Evolutionary conservation across 805 yeast species (phyloP).

Genomic region (Barnettozyma botsteinii): DNA sequence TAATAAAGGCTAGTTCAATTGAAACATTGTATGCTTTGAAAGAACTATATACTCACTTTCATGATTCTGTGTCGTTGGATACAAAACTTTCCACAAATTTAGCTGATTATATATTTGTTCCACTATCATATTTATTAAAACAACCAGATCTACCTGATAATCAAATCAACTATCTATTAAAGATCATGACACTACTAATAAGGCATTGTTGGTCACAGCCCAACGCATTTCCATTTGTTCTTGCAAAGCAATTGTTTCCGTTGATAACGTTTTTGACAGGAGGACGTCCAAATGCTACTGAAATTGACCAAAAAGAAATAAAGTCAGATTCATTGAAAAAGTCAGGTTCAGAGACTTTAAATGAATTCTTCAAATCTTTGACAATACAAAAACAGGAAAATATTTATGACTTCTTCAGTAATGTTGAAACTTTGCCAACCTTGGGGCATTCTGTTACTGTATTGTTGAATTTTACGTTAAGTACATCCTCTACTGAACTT

Average conservation of each 20-base stretch:
- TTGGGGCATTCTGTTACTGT: slow-evolving; percentile 44
- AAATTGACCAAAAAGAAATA: slow-evolving; percentile 15
- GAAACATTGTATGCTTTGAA: slow-evolving; percentile 29
- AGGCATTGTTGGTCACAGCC: slow-evolving; percentile 40
- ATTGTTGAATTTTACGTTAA: slow-evolving; percentile 31
- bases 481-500: slow-evolving; percentile 24
- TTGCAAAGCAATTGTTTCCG: slow-evolving; percentile 43
- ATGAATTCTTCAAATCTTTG: slow-evolving; percentile 28
- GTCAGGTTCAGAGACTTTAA: slow-evolving; percentile 32
- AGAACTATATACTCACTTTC: slow-evolving; percentile 26
- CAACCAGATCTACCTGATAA: slow-evolving; percentile 41
- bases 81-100: slow-evolving; percentile 32
- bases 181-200: slow-evolving; percentile 40
- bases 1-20: slow-evolving; percentile 29
- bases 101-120: slow-evolving; percentile 60
- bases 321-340: slow-evolving; percentile 33
- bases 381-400: slow-evolving; percentile 17
- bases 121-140: slow-evolving; percentile 48
- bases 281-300: slow-evolving; percentile 35
- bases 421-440: slow-evolving; percentile 34
- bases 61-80: slow-evolving; percentile 13
- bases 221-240: slow-evolving; percentile 30
- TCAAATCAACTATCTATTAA: slow-evolving; percentile 40
- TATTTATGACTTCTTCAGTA: slow-evolving; percentile 24
- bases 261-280: slow-evolving; percentile 41